A percentile compares a stretch with the other conserved stretches of the same genome.
Conservation (phyloP, 2,329 filamentous ascomycete species). For the Hypoxylon sp. region DNA sequence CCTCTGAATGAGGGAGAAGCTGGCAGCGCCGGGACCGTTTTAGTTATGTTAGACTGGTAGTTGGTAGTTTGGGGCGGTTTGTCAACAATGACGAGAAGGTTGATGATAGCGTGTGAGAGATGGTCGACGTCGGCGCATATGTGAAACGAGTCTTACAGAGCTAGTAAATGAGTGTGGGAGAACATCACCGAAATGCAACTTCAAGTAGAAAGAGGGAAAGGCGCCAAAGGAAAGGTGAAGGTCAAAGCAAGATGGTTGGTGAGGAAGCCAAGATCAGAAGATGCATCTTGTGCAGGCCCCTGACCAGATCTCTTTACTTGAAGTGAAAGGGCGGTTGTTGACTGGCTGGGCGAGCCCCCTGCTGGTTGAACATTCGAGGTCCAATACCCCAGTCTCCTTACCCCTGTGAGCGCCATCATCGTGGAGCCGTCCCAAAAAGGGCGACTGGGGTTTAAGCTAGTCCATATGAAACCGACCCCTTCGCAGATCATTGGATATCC, state of each 20-base stretch:
- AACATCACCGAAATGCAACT: constrained; percentile 40
- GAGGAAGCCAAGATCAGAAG: constrained; percentile 47
- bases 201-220: constrained; percentile 40
- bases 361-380: constrained; percentile 31
- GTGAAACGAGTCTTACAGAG: constrained; percentile 45
- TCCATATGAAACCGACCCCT: constrained; percentile 42
- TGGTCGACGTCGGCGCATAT: constrained; percentile 45
- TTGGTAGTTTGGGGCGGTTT: constrained; percentile 14
- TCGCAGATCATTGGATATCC: constrained; percentile 41
- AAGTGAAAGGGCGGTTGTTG: constrained; percentile 34
- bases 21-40: constrained; percentile 21
- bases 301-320: constrained; percentile 41
- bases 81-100: constrained; percentile 45
- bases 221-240: constrained; percentile 45
- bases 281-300: constrained; percentile 41
- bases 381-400: constrained; percentile 38
- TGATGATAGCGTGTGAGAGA: constrained; percentile 45
- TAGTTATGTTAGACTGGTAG: constrained; percentile 17
- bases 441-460: constrained; percentile 28
- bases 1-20: constrained; percentile 46
- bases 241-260: constrained; percentile 46
- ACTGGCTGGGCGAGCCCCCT: constrained; percentile 37
- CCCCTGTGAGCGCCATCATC: constrained; percentile 36
- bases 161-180: constrained; percentile 41
- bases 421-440: constrained; percentile 35